Conservation (phyloP, 768 basidiomycete species). For the Rhodotorula diobovata region DNA sequence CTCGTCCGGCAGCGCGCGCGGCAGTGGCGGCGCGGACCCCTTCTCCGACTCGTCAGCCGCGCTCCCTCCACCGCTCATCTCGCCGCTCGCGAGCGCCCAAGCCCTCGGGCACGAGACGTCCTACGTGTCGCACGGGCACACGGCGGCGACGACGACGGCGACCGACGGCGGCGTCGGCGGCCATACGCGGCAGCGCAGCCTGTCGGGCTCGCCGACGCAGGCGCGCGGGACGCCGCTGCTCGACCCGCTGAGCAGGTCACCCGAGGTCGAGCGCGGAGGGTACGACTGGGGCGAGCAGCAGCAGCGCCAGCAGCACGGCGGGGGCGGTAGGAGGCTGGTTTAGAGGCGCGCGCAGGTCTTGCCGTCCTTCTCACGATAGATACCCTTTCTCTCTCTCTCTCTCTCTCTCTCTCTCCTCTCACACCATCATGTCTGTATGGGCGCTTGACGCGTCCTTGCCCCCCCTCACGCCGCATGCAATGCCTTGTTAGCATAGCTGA, state of each 20-base stretch:
- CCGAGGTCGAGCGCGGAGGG: not conserved
- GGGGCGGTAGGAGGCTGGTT: not conserved
- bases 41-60: not conserved
- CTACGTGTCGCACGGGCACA: not conserved
- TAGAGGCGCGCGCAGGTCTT: not conserved
- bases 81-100: not conserved
- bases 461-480: too few relatives aligned
- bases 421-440: not conserved
- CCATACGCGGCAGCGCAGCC: slow-evolving; percentile 1
- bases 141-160: not conserved
- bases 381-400: too few relatives aligned
- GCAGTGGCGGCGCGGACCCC: not conserved
- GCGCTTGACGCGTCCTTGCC: too few relatives aligned
- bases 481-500: too few relatives aligned
- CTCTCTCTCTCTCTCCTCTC: not conserved
- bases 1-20: not conserved
- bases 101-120: not conserved
- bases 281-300: not conserved
- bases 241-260: not conserved
- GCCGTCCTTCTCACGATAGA: not conserved
- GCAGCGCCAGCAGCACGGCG: not conserved
- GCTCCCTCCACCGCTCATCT: not conserved
- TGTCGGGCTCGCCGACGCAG: not conserved
- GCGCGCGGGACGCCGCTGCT: not conserved
- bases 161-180: not conserved